phyloP scores from a whole-genome alignment of 1,139 yeast genomes.

The Magnusiomyces clavatus region DNA sequence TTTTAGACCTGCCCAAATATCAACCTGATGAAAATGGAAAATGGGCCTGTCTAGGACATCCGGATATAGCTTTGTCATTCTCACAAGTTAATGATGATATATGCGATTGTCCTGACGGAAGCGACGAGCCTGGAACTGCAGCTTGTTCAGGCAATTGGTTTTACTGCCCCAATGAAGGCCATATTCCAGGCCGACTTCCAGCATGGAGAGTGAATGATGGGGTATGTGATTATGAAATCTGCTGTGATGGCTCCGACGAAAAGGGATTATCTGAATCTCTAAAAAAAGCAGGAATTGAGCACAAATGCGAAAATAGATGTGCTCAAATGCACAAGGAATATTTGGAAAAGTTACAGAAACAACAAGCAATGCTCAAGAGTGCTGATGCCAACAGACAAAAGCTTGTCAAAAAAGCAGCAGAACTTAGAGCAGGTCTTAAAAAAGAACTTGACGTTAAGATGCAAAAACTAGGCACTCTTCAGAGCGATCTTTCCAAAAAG shows the following conservation, averaged over 20 bases:
- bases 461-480: constrained; percentile 1
- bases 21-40: constrained; percentile 41
- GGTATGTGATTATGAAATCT: constrained; percentile 76
- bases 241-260: constrained; percentile 97
- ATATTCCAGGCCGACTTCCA: constrained; percentile 41
- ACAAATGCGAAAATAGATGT: constrained; percentile 22
- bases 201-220: constrained; percentile 76
- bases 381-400: constrained; percentile 1
- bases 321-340: constrained; percentile 10
- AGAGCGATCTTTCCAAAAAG: constrained; percentile 1
- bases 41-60: constrained; percentile 66
- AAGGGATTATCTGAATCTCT: constrained; percentile 23
- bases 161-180: constrained; percentile 75
- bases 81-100: constrained; percentile 75
- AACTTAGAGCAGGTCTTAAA: constrained; percentile 17
- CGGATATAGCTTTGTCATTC: constrained; percentile 50
- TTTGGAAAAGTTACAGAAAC: constrained; percentile 18
- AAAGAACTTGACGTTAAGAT: constrained; percentile 15
- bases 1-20: constrained; percentile 41
- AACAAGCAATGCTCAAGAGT: constrained; percentile 12
- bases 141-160: constrained; percentile 60
- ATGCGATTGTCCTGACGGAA: constrained; percentile 97
- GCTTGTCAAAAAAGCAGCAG: constrained; percentile 11
- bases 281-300: constrained; percentile 6
- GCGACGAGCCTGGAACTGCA: constrained; percentile 93